A percentile compares a stretch with the other conserved stretches of the same genome.
phyloP scores from a whole-genome alignment of 345 rosid genomes.

The Populus pruinosa region DNA sequence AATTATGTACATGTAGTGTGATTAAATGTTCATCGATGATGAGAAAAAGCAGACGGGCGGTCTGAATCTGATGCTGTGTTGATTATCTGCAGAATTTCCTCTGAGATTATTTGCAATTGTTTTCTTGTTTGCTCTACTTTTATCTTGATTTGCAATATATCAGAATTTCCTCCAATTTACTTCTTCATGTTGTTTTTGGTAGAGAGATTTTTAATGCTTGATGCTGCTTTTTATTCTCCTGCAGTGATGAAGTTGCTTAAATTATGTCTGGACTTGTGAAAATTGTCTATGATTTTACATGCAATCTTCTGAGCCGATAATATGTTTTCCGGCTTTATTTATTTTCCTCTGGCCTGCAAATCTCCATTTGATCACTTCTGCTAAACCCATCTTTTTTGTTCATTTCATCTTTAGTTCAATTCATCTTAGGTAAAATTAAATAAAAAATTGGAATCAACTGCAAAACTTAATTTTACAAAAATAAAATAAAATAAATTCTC shows the following conservation, averaged over 20 bases:
- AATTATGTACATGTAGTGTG: no score
- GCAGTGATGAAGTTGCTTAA: conserved; percentile 53
- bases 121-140: no score
- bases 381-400: no score
- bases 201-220: not conserved
- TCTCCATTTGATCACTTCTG: no score
- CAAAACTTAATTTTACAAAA: no score
- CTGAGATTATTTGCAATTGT: conserved; percentile 30
- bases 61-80: conserved; percentile 86
- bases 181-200: not conserved
- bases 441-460: no score
- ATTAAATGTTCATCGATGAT: conserved; percentile 32
- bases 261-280: conserved; percentile 70
- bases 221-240: not conserved
- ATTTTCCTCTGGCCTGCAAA: no score
- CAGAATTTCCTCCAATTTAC: not conserved
- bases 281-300: conserved; percentile 32
- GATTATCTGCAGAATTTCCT: conserved; percentile 73
- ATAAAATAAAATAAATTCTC: no score
- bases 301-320: conserved; percentile 48
- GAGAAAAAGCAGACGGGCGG: conserved; percentile 93
- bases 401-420: no score
- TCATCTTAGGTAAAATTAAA: no score
- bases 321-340: no score
- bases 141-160: not conserved